Base-by-base conservation (phyloP, 345 rosid genomes). In the Eucalyptus cloeziana region DNA sequence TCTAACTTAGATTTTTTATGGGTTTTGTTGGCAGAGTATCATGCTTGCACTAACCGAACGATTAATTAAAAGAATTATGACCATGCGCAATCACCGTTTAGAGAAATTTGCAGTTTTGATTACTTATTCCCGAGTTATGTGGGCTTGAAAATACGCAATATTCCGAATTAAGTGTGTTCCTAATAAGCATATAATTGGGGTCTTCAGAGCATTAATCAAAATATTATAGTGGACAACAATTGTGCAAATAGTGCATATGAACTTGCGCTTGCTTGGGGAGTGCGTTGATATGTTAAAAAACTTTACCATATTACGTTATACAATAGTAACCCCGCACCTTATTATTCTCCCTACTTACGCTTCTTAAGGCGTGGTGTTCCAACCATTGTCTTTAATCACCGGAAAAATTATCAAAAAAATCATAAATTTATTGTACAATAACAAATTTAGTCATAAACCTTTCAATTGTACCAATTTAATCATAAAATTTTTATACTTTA, bases 401-500 rank as follows among this genome's bases (percentile, higher is more conserved):
- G 5, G 0, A 52, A 49, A 21, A 52, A 52, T 21, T 7, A 52
- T 52, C 25, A 52, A 52, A 52, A 52, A 52, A 52, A 2, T 52
- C 58, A 52, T 52, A 52, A 52, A 21, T 0, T 8, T 21, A 21
- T 51, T 51, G 21, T 51, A 16, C 1, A 51, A 51, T 52, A 52
- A 1, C 2, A 52, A 52, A 52, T 52, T 52, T 4, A 52, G 2
- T 52, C 10, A 0, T 52, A 21, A 52, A 52, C 4, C 4, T 7
- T 52, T 52, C 10, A 8, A 52, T 52, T 52, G 10, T 0, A 7
- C 9, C 5, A 52, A 52, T 52, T 52, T 52, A 52, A 52, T 52
- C 4, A 2, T 7, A 52, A 52, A 21, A 0, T 0, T 52, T 52
- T 52, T 19, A 52, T 52, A 52, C 21, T 1, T 52, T 52, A 10